Evolutionary conservation across 768 basidiomycete genomes (phyloP).

Genomic region (Leccinum obscurum): DNA sequence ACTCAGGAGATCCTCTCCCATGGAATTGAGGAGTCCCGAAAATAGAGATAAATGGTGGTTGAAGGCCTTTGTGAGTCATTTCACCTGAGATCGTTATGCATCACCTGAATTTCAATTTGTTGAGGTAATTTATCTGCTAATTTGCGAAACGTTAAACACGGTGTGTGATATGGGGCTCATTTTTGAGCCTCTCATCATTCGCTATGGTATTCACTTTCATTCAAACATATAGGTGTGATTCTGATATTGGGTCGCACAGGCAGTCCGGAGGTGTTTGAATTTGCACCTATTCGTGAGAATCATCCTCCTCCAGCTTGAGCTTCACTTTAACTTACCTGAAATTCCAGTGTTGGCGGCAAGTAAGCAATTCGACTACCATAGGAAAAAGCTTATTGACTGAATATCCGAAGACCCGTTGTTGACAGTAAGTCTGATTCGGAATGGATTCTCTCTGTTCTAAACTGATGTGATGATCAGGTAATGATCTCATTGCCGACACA

Average conservation of each 20-base stretch:
- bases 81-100: background rate
- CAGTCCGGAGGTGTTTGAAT: background rate
- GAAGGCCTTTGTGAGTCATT: conserved; percentile 41
- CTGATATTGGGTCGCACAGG: conserved; percentile 31
- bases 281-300: conserved; percentile 4
- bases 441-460: background rate
- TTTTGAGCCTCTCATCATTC: conserved; percentile 46
- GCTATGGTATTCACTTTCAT: conserved; percentile 40
- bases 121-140: conserved; percentile 44
- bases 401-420: conserved; percentile 41
- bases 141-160: conserved; percentile 50
- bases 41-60: conserved; percentile 45
- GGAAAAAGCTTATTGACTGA: background rate
- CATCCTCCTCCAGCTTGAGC: background rate
- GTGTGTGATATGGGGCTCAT: conserved; percentile 45
- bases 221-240: background rate
- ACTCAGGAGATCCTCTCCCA: background rate
- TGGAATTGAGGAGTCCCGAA: background rate
- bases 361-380: conserved; percentile 1
- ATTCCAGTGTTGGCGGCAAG: conserved; percentile 13
- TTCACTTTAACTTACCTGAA: conserved; percentile 22
- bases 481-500: conserved; percentile 47
- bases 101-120: background rate
- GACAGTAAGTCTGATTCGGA: conserved; percentile 35
- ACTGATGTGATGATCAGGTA: conserved; percentile 31